These are phyloP conservation scores for Urtica urens DNA, from an alignment of 306 rosid genomes.

Conservation along the genomic window DNA sequence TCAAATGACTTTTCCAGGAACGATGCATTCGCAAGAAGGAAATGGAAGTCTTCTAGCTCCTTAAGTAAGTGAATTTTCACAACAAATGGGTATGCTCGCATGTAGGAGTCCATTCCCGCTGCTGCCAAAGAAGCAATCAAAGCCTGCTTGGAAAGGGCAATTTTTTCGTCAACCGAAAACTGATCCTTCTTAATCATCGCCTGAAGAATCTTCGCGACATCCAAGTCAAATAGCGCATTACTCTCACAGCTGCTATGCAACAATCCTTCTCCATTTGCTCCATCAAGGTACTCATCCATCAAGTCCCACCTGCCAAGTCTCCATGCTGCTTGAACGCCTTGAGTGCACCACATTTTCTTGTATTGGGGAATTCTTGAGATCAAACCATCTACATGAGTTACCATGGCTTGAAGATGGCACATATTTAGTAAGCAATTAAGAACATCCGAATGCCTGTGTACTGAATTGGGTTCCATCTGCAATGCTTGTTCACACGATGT, in stretches of 20 bases:
- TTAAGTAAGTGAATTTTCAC: constrained; percentile 87
- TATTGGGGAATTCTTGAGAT: constrained; percentile 70
- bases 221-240: constrained; percentile 89
- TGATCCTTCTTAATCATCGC: constrained; percentile 92
- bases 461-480: constrained; percentile 86
- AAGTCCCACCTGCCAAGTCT: constrained; percentile 98
- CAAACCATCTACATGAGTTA: constrained; percentile 92
- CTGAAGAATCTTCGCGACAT: constrained; percentile 90
- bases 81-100: constrained; percentile 82
- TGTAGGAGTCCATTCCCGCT: constrained; percentile 97
- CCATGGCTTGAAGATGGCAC: constrained; percentile 99
- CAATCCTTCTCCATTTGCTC: constrained; percentile 79
- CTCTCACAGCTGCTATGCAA: constrained; percentile 79
- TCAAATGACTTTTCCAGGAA: constrained; percentile 73
- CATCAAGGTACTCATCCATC: constrained; percentile 90
- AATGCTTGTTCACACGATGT: constrained; percentile 95
- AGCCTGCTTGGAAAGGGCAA: constrained; percentile 81
- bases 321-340: constrained; percentile 99
- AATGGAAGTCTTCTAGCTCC: constrained; percentile 83
- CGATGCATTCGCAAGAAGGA: constrained; percentile 62
- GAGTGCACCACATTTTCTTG: constrained; percentile 97
- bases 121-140: constrained; percentile 90
- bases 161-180: constrained; percentile 72
- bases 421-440: constrained; percentile 83
- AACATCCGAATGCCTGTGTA: constrained; percentile 93